A percentile compares a stretch with the other conserved stretches of the same genome.
Evolutionary conservation across 2,329 filamentous ascomycete genomes (phyloP).

Genomic region (Ophiostoma ulmi): DNA sequence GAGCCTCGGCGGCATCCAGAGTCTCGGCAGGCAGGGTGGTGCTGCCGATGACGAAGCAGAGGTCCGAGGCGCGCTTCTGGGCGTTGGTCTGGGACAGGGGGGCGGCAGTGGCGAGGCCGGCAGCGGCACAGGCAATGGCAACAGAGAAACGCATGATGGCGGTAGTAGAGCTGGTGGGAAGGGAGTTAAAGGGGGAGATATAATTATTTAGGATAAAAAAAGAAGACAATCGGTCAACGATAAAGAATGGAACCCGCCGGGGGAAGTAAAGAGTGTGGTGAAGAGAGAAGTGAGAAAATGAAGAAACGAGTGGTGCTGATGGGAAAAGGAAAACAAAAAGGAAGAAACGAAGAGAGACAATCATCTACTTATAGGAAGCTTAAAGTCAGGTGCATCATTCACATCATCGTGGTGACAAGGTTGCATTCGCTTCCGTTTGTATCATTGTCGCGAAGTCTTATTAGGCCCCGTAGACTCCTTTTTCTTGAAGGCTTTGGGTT

Average conservation of each 20-base stretch:
- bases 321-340: not conserved
- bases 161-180: not conserved
- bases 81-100: constrained; percentile 11
- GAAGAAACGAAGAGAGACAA: not conserved
- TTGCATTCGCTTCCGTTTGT: constrained; percentile 15
- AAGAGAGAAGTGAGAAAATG: constrained; percentile 13
- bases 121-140: constrained; percentile 21
- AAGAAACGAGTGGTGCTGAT: not conserved
- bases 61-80: constrained; percentile 22
- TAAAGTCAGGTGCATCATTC: not conserved
- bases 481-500: not conserved
- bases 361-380: constrained; percentile 8
- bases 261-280: constrained; percentile 9
- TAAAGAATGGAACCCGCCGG: constrained; percentile 20
- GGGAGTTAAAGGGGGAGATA: not conserved
- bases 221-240: constrained; percentile 25
- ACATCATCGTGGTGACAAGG: constrained; percentile 9
- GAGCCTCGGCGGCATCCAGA: constrained; percentile 38
- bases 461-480: not conserved
- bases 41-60: constrained; percentile 52
- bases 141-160: constrained; percentile 26
- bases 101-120: constrained; percentile 22
- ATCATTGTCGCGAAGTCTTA: not conserved
- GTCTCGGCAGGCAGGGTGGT: constrained; percentile 48
- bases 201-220: not conserved